phyloP scores from a whole-genome alignment of 306 rosid species.

The Glycine soja region DNA sequence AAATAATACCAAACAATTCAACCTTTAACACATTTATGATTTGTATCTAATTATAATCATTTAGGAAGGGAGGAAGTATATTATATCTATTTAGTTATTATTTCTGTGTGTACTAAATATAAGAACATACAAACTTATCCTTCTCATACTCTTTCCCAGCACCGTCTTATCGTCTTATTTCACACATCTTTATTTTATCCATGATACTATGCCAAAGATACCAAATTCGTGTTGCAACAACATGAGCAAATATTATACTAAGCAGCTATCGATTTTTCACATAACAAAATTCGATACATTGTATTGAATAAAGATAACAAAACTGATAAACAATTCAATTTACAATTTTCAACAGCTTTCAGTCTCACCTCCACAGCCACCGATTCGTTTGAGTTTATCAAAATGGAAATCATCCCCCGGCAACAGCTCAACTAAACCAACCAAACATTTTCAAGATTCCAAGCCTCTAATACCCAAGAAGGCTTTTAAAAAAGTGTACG shows the following conservation, averaged over 20 bases:
- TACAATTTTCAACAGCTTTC: constrained; percentile 18
- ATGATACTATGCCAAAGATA: no score
- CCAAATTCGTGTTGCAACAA: neutral
- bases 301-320: neutral
- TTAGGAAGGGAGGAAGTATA: no score
- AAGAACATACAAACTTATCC: neutral
- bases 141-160: neutral
- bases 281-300: neutral
- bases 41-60: no score
- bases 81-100: no score
- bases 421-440: constrained; percentile 35
- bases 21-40: no score
- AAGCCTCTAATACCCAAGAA: neutral
- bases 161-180: neutral
- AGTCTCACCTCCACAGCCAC: no score
- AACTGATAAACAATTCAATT: neutral
- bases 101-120: neutral
- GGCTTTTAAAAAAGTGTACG: neutral
- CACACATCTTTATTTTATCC: no score
- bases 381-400: neutral
- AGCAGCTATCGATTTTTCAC: neutral
- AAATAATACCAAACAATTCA: no score
- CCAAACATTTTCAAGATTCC: neutral
- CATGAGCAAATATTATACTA: neutral
- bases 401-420: constrained; percentile 6